phyloP scores from a whole-genome alignment of 306 rosid genomes.

The Vigna reflexopilosa region DNA sequence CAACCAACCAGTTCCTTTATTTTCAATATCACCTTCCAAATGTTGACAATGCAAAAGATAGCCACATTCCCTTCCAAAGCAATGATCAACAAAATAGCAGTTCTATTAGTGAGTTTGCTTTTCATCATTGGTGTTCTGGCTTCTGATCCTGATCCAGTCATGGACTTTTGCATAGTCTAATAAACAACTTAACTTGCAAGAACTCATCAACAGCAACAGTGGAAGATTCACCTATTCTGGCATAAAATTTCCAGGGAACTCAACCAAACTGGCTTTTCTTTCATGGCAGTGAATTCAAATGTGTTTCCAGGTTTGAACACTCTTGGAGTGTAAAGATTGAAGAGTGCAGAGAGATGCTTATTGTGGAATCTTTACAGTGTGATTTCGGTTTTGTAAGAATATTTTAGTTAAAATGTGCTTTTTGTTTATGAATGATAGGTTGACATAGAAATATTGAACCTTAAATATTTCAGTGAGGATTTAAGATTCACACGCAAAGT shows the following conservation, averaged over 20 bases:
- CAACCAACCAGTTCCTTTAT: not conserved
- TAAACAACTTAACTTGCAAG: slow-evolving; percentile 61
- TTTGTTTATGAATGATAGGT: slow-evolving; percentile 23
- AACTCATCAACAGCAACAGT: slow-evolving; percentile 72
- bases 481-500: not conserved
- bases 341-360: too few relatives aligned
- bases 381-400: too few relatives aligned
- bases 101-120: slow-evolving; percentile 47
- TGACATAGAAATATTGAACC: slow-evolving; percentile 31
- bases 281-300: slow-evolving; percentile 67
- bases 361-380: too few relatives aligned
- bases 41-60: slow-evolving; percentile 16
- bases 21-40: slow-evolving; percentile 31
- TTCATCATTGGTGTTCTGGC: slow-evolving; percentile 49
- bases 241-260: slow-evolving; percentile 67
- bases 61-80: slow-evolving; percentile 35
- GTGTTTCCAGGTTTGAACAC: slow-evolving; percentile 90
- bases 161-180: slow-evolving; percentile 77
- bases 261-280: slow-evolving; percentile 64
- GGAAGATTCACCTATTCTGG: slow-evolving; percentile 77
- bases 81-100: slow-evolving; percentile 43
- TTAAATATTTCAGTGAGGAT: not conserved
- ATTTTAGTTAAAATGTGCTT: not conserved
- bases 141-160: slow-evolving; percentile 92
- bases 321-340: slow-evolving; percentile 63